phyloP scores from a whole-genome alignment of 805 yeast genomes.

The Scheffersomyces amazonensis region DNA sequence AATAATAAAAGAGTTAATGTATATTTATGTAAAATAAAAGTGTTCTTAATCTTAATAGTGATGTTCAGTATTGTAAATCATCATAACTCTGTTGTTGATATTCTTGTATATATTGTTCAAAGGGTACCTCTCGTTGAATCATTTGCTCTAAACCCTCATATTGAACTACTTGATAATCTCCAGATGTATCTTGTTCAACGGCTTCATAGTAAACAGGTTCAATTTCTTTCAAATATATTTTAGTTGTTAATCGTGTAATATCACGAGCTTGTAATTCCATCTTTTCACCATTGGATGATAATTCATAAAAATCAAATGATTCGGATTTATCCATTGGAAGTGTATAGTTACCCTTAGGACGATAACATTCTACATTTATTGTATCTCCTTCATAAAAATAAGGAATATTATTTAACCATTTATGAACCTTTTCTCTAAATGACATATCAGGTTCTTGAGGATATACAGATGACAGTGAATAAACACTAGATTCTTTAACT shows the following conservation, averaged over 20 bases:
- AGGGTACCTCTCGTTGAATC: no score
- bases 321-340: conserved; percentile 10
- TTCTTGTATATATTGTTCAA: no score
- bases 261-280: conserved; percentile 52
- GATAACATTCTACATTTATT: conserved; percentile 42
- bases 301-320: conserved; percentile 12
- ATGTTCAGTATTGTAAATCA: no score
- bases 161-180: neutral
- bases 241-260: conserved; percentile 45
- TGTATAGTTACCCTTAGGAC: no score
- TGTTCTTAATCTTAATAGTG: no score
- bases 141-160: neutral
- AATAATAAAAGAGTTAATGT: no score
- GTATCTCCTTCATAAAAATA: conserved; percentile 18
- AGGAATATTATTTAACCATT: conserved; percentile 65
- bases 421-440: conserved; percentile 59
- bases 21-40: no score
- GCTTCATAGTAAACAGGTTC: conserved; percentile 13
- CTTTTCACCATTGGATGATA: conserved; percentile 28
- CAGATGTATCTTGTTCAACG: no score
- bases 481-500: no score
- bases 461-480: conserved; percentile 42
- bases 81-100: no score
- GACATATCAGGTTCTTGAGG: conserved; percentile 70
- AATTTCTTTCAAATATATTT: conserved; percentile 33